Base-by-base conservation (phyloP, 2,329 filamentous ascomycete species). In the Cercospora berteroae region DNA sequence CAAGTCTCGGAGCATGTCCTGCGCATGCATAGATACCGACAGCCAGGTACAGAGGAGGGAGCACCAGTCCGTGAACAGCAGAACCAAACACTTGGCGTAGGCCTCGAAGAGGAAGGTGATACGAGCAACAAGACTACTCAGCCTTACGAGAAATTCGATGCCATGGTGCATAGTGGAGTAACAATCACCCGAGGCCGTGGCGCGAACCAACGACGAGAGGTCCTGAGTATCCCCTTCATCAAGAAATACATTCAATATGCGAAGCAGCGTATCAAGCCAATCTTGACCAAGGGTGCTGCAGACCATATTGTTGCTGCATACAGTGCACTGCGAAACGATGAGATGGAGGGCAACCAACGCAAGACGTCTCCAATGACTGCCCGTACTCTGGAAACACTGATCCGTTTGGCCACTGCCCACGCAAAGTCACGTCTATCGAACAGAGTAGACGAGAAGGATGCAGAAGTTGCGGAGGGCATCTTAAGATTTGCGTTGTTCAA, bases 231-330 rank as follows among this genome's bases (percentile, higher is more conserved):
- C 68, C 92, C 94, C 0, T 99, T 99, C 81, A 93, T 99, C 84
- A 99, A 99, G 83, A 99, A 99, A 81, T 99, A 97, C 80, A 96
- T 99, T 56, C 95, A 99, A 78, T 99, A 99, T 79, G 93, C 95
- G 71, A 99, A 99, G 83, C 91, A 88, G 39, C 86, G 95, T 77
- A 87, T 97, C 76, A 96, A 93, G 85, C 95, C 95, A 0, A 84
- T 96, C 48, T 83, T 99, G 69, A 97, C 94, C 0, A 93, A 95
- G 77, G 93, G 93, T 55, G 94, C 95, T 5, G 92, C 93, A 10
- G 93, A 97, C 73, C 92, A 96, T 70, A 96, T 99, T 75, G 89
- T 94, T 42, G 87, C 92, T 33, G 91, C 94, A 16, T 99, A 98
- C 78, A 95, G 96, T 39, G 91, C 92, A 9, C 85, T 99, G 20